phyloP scores from a whole-genome alignment of 2,329 filamentous ascomycete species.

The Chaetomium olivaceum region DNA sequence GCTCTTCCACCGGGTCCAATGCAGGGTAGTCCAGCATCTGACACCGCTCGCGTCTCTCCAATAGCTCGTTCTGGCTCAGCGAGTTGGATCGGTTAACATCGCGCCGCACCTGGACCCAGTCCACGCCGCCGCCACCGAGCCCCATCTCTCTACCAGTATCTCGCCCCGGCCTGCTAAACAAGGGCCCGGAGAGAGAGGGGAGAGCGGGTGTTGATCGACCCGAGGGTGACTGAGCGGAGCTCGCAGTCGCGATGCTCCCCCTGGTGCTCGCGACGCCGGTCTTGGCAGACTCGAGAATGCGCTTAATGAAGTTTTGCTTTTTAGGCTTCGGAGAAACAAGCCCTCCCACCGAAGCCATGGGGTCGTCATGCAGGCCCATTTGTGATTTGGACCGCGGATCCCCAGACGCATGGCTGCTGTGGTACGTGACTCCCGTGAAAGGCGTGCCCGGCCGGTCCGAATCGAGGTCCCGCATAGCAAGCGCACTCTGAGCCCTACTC shows the following conservation, averaged over 20 bases:
- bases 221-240: conserved; percentile 46
- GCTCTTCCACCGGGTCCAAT: conserved; percentile 83
- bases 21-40: conserved; percentile 92
- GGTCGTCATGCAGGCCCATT: conserved; percentile 65
- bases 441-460: conserved; percentile 60
- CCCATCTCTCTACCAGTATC: conserved; percentile 71
- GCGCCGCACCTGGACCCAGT: conserved; percentile 97
- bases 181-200: conserved; percentile 33
- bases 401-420: conserved; percentile 78
- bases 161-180: conserved; percentile 38
- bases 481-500: conserved; percentile 62
- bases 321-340: conserved; percentile 74
- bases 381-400: conserved; percentile 64
- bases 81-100: conserved; percentile 97
- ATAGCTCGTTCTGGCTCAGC: conserved; percentile 81
- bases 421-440: conserved; percentile 81
- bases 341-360: conserved; percentile 61
- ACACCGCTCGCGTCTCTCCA: conserved; percentile 83
- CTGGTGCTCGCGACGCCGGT: conserved; percentile 88
- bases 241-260: conserved; percentile 71
- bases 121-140: conserved; percentile 59
- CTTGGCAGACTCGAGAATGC: conserved; percentile 91
- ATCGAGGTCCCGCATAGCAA: conserved; percentile 61
- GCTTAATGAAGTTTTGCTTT: conserved; percentile 90
- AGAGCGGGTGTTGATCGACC: conserved; percentile 50